Conservation (phyloP, 768 basidiomycete species). For the Vararia minispora region DNA sequence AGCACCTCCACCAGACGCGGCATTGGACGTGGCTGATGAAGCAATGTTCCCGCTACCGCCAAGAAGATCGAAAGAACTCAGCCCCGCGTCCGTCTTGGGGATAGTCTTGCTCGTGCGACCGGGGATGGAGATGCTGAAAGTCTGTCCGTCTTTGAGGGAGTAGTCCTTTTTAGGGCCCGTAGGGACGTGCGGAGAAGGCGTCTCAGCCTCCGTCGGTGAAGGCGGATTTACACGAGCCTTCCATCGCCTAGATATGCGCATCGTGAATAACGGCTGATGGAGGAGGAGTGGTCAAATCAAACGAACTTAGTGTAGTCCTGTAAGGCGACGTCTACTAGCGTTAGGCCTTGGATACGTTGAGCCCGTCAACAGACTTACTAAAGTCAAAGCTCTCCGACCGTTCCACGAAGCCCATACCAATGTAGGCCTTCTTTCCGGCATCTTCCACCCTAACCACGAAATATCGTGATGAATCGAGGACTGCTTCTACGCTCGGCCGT, state of each 20-base stretch:
- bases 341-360: neutral
- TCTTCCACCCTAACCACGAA: conserved; percentile 92
- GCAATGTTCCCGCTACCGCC: conserved; percentile 11
- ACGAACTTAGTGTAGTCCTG: conserved; percentile 78
- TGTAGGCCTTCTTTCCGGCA: conserved; percentile 77
- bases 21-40: conserved; percentile 5
- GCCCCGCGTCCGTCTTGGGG: conserved; percentile 22
- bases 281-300: neutral
- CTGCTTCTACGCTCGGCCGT: conserved; percentile 86
- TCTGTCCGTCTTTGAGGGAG: conserved; percentile 89
- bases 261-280: conserved; percentile 5
- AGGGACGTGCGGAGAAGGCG: conserved; percentile 58
- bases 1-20: conserved; percentile 23
- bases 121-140: conserved; percentile 85
- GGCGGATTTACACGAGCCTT: conserved; percentile 52
- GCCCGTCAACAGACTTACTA: conserved; percentile 40
- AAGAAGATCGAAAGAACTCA: conserved; percentile 28
- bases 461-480: conserved; percentile 89
- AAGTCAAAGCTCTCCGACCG: conserved; percentile 87
- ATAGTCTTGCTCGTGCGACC: conserved; percentile 43
- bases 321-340: conserved; percentile 57
- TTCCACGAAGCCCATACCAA: conserved; percentile 89
- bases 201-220: conserved; percentile 27
- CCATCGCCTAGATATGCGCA: conserved; percentile 34
- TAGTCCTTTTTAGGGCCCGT: conserved; percentile 86